phyloP scores from a whole-genome alignment of 2,329 filamentous ascomycete species.

The Phaeosphaeriaceae sp. region DNA sequence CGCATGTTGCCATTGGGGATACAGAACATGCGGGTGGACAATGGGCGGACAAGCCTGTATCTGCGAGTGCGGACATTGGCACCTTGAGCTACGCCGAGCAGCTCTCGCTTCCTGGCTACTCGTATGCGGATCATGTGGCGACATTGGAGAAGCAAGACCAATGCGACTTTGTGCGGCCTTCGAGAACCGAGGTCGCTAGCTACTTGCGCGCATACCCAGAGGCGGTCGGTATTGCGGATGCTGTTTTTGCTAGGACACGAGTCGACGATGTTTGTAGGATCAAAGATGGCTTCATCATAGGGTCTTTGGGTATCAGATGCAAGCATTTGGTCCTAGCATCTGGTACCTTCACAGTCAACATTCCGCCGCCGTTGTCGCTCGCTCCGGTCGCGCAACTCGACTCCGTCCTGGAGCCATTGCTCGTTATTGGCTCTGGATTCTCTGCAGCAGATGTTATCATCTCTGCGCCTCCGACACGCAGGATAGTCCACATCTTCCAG shows the following conservation, averaged over 20 bases:
- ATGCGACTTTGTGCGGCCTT: conserved; percentile 61
- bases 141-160: conserved; percentile 49
- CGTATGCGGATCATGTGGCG: conserved; percentile 61
- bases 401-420: conserved; percentile 49
- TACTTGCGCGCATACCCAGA: conserved; percentile 63
- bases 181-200: conserved; percentile 60
- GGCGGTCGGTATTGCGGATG: conserved; percentile 59
- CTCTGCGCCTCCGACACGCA: conserved; percentile 58
- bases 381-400: conserved; percentile 51
- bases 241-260: conserved; percentile 53
- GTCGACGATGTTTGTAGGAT: conserved; percentile 55
- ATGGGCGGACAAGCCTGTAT: conserved; percentile 63
- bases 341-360: conserved; percentile 64
- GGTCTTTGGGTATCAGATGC: conserved; percentile 61
- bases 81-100: conserved; percentile 68
- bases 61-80: conserved; percentile 63
- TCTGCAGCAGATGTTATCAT: conserved; percentile 68
- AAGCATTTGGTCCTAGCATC: conserved; percentile 65
- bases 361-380: conserved; percentile 59
- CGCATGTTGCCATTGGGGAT: conserved; percentile 63
- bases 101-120: conserved; percentile 66
- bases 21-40: conserved; percentile 62
- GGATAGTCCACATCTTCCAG: conserved; percentile 66
- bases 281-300: conserved; percentile 57
- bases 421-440: conserved; percentile 68